phyloP scores from a whole-genome alignment of 768 basidiomycete genomes.

The Tremella mesenterica region DNA sequence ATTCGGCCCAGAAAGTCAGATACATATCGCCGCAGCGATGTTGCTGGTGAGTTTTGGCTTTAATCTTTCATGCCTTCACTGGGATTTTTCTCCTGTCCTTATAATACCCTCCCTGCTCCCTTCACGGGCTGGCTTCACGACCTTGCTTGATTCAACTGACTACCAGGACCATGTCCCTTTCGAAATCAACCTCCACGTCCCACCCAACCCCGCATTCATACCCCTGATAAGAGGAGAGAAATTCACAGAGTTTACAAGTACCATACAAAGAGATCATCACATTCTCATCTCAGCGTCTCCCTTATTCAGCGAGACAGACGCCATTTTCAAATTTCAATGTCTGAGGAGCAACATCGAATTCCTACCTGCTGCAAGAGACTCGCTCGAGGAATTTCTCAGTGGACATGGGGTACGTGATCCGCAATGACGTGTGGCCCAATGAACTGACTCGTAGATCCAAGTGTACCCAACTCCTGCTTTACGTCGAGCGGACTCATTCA shows the following conservation, averaged over 20 bases:
- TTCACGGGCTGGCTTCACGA: no score
- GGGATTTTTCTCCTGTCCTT: no score
- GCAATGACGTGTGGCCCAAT: conserved; percentile 42
- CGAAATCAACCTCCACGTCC: conserved; percentile 87
- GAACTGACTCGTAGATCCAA: conserved; percentile 15
- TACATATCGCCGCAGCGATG: conserved; percentile 94
- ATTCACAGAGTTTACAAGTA: conserved; percentile 74
- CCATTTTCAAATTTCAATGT: conserved; percentile 90
- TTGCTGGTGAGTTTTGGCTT: conserved; percentile 56
- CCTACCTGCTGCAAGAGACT: conserved; percentile 76
- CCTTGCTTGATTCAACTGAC: no score
- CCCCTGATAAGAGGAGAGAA: conserved; percentile 68
- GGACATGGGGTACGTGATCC: conserved; percentile 64
- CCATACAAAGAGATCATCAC: conserved; percentile 86
- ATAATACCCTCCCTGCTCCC: no score
- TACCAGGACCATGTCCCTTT: conserved; percentile 87
- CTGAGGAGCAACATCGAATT: conserved; percentile 93
- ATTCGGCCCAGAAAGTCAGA: conserved; percentile 92
- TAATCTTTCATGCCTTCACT: no score
- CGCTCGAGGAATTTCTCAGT: conserved; percentile 81
- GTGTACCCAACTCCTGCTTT: conserved; percentile 46
- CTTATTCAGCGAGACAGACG: conserved; percentile 58
- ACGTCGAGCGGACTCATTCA: conserved; percentile 83
- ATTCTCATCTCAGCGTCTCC: conserved; percentile 79
- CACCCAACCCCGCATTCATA: conserved; percentile 69